phyloP scores from a whole-genome alignment of 345 rosid genomes.

The Odontarrhena argentea region DNA sequence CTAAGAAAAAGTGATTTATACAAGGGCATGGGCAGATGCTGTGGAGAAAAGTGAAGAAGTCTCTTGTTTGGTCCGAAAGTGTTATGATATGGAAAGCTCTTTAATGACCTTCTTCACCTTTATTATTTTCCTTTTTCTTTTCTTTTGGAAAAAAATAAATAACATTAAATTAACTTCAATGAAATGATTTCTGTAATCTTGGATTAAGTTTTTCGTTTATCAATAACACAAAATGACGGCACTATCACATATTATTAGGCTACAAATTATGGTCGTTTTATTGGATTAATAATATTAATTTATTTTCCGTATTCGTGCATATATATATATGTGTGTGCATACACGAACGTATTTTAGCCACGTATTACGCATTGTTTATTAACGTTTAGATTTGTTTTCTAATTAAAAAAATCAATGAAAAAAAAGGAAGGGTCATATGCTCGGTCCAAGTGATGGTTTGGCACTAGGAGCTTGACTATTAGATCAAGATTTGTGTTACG shows the following conservation, averaged over 20 bases:
- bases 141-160: background rate
- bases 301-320: constrained; percentile 15
- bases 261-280: too few species aligned
- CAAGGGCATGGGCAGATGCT: constrained; percentile 42
- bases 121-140: background rate
- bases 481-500: too few species aligned
- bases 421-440: too few species aligned
- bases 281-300: too few species aligned
- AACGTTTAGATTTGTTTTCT: too few species aligned
- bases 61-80: constrained; percentile 42
- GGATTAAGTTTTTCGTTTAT: background rate
- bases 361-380: too few species aligned
- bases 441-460: too few species aligned
- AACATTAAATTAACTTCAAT: background rate
- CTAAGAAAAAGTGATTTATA: constrained; percentile 36
- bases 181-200: background rate
- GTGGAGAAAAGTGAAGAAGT: constrained; percentile 36
- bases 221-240: too few species aligned
- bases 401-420: too few species aligned
- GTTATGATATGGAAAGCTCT: constrained; percentile 35
- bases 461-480: too few species aligned
- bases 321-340: constrained; percentile 8
- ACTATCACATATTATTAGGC: too few species aligned
- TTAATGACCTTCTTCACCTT: constrained; percentile 34
- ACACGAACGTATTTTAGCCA: background rate